phyloP scores from a whole-genome alignment of 2,329 filamentous ascomycete genomes.

The Ceratocystis harringtonii region DNA sequence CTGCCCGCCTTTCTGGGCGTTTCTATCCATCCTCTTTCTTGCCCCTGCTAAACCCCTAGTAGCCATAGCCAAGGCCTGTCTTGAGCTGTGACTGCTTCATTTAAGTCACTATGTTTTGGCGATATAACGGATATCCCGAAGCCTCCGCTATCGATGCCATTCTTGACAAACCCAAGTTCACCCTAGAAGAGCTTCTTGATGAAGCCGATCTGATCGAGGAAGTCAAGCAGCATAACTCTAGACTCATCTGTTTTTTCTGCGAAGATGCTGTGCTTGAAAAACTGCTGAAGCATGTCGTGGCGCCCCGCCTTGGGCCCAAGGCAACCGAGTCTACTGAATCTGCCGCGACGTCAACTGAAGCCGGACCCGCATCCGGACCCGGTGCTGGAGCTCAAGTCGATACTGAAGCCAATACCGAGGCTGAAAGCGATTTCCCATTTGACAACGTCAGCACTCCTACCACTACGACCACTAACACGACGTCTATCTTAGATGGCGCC shows the following conservation, averaged over 20 bases:
- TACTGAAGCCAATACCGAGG: neutral
- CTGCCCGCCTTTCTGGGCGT: neutral
- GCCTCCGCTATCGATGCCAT: constrained; percentile 92
- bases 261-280: constrained; percentile 72
- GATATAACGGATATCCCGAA: constrained; percentile 97
- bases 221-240: constrained; percentile 94
- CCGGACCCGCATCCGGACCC: neutral
- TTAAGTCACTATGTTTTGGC: constrained; percentile 85
- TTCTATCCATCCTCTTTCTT: neutral
- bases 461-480: too few species aligned
- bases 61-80: constrained; percentile 18
- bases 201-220: constrained; percentile 95
- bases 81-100: constrained; percentile 23
- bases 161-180: constrained; percentile 91
- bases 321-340: constrained; percentile 35
- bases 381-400: constrained; percentile 25
- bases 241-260: constrained; percentile 89
- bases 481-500: constrained; percentile 16
- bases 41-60: neutral
- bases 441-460: constrained; percentile 1
- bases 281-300: constrained; percentile 81
- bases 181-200: constrained; percentile 87
- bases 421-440: constrained; percentile 28
- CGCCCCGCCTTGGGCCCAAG: constrained; percentile 50
- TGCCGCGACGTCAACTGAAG: neutral